Evolutionary conservation across 164 flowering plant species (phyloP).

Genomic region (Amborella trichopoda): DNA sequence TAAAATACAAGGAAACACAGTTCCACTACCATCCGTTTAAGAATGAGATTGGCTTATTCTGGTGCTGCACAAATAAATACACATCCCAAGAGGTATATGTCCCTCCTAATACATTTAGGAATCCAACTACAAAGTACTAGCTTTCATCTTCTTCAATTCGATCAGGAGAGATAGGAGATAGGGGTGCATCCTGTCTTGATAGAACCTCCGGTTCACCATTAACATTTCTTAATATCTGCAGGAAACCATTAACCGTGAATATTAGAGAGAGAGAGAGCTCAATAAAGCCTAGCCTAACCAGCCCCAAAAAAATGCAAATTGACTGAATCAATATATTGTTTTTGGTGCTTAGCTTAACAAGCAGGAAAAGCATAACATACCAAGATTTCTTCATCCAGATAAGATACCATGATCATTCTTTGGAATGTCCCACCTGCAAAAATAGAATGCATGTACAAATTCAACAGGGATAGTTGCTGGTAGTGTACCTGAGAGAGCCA

Average conservation of each 20-base stretch:
- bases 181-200: constrained; percentile 46
- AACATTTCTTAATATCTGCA: constrained; percentile 69
- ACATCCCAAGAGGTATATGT: no score
- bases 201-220: constrained; percentile 80
- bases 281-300: not conserved
- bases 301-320: not conserved
- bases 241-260: not conserved
- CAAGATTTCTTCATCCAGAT: constrained; percentile 91
- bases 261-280: not conserved
- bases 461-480: not conserved
- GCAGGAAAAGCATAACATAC: constrained; percentile 28
- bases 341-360: not conserved
- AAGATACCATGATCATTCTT: constrained; percentile 84
- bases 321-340: no score
- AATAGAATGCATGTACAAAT: constrained; percentile 3
- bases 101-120: no score
- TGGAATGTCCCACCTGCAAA: constrained; percentile 57
- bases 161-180: constrained; percentile 20
- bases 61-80: no score
- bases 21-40: no score
- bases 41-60: no score
- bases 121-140: no score
- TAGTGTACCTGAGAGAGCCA: not conserved
- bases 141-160: constrained; percentile 50
- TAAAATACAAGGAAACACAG: no score